Conservation (phyloP, 2,329 filamentous ascomycete species). For the Pyricularia sp. region DNA sequence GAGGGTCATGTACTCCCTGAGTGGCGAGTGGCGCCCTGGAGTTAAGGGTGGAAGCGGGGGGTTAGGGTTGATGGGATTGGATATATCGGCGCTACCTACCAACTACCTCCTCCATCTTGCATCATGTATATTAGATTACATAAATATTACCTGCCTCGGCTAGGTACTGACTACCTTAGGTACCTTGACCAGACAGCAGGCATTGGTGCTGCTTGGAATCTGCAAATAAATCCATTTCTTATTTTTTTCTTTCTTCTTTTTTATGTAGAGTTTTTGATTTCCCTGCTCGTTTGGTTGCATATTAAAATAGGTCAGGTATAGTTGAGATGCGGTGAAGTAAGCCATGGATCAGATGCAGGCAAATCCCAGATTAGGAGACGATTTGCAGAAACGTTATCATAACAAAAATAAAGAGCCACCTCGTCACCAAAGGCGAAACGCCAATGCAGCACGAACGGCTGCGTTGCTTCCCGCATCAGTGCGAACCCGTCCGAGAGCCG, state of each 20-base stretch:
- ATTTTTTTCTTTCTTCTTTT: too few relatives aligned
- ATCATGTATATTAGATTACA: too few relatives aligned
- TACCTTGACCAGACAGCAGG: too few relatives aligned
- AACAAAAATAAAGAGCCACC: neutral
- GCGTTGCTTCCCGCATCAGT: neutral
- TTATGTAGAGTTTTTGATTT: neutral
- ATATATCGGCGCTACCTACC: neutral
- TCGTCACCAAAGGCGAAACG: neutral
- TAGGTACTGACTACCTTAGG: too few relatives aligned
- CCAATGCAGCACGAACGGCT: neutral
- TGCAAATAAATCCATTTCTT: too few relatives aligned
- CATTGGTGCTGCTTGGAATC: too few relatives aligned
- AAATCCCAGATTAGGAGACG: neutral
- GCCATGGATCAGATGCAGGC: neutral
- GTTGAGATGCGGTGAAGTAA: neutral
- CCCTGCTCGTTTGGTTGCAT: neutral
- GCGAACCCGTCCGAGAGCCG: neutral
- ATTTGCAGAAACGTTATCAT: neutral
- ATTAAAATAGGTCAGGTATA: neutral
- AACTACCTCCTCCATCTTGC: too few relatives aligned
- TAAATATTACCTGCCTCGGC: too few relatives aligned
- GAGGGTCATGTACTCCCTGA: slow-evolving; percentile 30
- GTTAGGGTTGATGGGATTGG: neutral
- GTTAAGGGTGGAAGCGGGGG: neutral
- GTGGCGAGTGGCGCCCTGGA: slow-evolving; percentile 25